A percentile compares a stretch with the other conserved stretches of the same genome.
These are phyloP conservation scores for Alternaria metachromatica DNA, from an alignment of 2,329 filamentous ascomycete species.

Conservation along the genomic window DNA sequence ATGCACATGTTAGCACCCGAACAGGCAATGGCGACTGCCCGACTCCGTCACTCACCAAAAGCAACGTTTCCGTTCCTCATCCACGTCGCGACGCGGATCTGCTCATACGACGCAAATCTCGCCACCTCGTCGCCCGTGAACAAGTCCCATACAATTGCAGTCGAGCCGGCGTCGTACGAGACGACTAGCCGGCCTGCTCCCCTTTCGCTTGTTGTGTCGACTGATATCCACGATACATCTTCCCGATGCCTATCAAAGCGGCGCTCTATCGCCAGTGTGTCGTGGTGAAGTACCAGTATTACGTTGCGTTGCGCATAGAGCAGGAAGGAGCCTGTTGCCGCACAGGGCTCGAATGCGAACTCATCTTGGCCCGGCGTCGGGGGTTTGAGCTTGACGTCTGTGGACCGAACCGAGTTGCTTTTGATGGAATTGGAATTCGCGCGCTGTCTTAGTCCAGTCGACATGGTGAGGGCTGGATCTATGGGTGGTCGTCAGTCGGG, in stretches of 20 bases:
- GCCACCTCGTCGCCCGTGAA: slow-evolving; percentile 89
- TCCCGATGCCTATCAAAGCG: slow-evolving; percentile 84
- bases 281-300: slow-evolving; percentile 89
- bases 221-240: slow-evolving; percentile 81
- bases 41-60: slow-evolving; percentile 74
- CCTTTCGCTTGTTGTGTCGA: slow-evolving; percentile 88
- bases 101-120: slow-evolving; percentile 90
- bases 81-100: slow-evolving; percentile 85
- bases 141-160: slow-evolving; percentile 95
- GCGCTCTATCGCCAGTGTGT: slow-evolving; percentile 86
- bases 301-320: slow-evolving; percentile 84
- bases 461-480: slow-evolving; percentile 51
- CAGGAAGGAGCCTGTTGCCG: slow-evolving; percentile 88
- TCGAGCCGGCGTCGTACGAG: slow-evolving; percentile 90
- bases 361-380: slow-evolving; percentile 55
- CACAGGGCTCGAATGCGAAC: slow-evolving; percentile 79
- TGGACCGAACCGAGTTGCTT: slow-evolving; percentile 45
- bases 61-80: slow-evolving; percentile 97
- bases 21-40: slow-evolving; percentile 6
- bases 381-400: slow-evolving; percentile 45
- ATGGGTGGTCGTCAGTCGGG: slow-evolving; percentile 38
- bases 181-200: slow-evolving; percentile 86
- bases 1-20: slow-evolving; percentile 17
- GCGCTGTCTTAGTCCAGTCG: slow-evolving; percentile 52
- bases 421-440: slow-evolving; percentile 47